Percentiles rank a stretch among this genome's conserved stretches.
Conservation (phyloP, 768 basidiomycete species). For the Russula foetens region DNA sequence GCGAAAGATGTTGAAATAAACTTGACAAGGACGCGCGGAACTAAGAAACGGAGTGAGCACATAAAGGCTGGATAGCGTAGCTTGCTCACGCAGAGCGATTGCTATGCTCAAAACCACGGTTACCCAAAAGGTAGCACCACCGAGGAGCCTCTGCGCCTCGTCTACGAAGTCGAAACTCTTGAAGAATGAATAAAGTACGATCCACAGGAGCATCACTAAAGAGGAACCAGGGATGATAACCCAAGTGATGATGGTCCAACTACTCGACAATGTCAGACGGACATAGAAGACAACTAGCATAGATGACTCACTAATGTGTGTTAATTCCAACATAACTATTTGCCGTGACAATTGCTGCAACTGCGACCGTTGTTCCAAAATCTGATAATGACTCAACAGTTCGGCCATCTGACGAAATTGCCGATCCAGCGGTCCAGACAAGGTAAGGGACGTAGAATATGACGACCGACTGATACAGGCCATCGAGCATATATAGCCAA, state of each 20-base stretch:
- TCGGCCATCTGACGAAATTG: constrained; percentile 70
- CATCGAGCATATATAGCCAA: constrained; percentile 93
- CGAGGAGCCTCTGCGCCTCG: constrained; percentile 66
- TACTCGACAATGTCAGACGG: constrained; percentile 22
- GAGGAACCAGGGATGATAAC: constrained; percentile 72
- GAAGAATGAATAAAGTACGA: constrained; percentile 81
- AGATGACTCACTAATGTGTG: constrained; percentile 69
- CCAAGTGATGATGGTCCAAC: constrained; percentile 85
- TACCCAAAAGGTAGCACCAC: constrained; percentile 78
- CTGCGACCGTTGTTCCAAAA: constrained; percentile 87
- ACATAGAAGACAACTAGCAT: constrained; percentile 2
- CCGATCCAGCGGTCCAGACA: constrained; percentile 56
- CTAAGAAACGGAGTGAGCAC: constrained; percentile 31
- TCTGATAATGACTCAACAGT: constrained; percentile 75
- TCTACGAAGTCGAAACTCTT: constrained; percentile 61
- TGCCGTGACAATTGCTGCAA: constrained; percentile 80
- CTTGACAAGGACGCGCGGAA: constrained; percentile 76
- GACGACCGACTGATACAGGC: constrained; percentile 84
- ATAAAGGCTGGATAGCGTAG: not conserved
- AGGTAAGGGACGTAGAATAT: constrained; percentile 83
- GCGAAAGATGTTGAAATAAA: constrained; percentile 60
- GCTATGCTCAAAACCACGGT: constrained; percentile 61
- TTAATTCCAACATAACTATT: constrained; percentile 88
- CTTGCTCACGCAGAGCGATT: constrained; percentile 59
- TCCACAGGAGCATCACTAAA: constrained; percentile 80